These are phyloP conservation scores for Gossypium trilobum DNA, from an alignment of 441 rosid genomes.

Conservation along the genomic window DNA sequence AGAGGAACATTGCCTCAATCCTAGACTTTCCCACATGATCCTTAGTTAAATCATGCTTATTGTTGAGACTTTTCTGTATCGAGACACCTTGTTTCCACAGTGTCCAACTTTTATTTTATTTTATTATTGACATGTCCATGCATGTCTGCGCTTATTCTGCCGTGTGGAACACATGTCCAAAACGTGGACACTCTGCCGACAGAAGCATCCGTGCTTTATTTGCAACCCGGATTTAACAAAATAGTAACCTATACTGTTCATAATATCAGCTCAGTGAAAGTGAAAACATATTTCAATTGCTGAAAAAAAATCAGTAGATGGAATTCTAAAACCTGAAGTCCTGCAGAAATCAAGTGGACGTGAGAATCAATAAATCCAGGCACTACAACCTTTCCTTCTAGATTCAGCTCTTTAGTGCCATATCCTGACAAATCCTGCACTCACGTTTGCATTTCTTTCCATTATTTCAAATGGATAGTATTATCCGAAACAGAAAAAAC, in stretches of 20 bases:
- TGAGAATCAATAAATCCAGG: conserved; percentile 93
- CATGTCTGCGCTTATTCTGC: background rate
- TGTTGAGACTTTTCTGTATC: no score
- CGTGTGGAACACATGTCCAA: background rate
- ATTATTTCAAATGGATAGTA: background rate
- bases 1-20: no score
- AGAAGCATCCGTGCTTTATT: background rate
- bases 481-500: background rate
- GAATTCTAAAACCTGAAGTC: conserved; percentile 50
- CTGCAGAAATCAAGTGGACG: conserved; percentile 62
- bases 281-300: background rate
- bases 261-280: background rate
- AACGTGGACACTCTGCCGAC: background rate
- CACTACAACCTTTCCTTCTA: conserved; percentile 67
- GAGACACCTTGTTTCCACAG: background rate
- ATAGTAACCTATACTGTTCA: background rate
- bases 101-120: background rate
- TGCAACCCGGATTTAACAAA: background rate
- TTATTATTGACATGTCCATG: no score
- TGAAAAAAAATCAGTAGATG: background rate
- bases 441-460: background rate
- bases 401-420: conserved; percentile 52
- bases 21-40: background rate
- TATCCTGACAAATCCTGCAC: conserved; percentile 47
- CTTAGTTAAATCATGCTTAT: no score